A percentile compares a stretch with the other conserved stretches of the same genome.
phyloP scores from a whole-genome alignment of 75 land plant species.

The Isoetes taiwanensis region DNA sequence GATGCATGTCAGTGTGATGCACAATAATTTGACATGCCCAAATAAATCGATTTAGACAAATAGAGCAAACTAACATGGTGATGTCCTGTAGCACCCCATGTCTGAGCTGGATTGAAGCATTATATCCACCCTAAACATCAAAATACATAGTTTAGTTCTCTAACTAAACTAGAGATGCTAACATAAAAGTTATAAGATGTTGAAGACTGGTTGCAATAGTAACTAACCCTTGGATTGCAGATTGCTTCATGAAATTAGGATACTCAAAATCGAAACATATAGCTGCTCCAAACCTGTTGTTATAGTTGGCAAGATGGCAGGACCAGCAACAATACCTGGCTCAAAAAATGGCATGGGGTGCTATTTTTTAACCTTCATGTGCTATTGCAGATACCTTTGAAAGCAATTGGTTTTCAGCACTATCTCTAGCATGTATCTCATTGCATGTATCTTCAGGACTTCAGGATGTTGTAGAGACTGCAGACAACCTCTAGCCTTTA shows the following conservation, averaged over 20 bases:
- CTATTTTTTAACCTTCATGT: conserved; percentile 3
- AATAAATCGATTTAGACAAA: too few relatives aligned
- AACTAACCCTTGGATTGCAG: too few relatives aligned
- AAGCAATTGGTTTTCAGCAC: not conserved
- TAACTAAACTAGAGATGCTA: too few relatives aligned
- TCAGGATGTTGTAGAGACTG: too few relatives aligned
- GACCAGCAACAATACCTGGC: not conserved
- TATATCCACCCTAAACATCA: conserved; percentile 5
- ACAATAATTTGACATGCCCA: too few relatives aligned
- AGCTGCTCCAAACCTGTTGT: conserved; percentile 9
- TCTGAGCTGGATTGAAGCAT: conserved; percentile 11
- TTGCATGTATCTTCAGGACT: too few relatives aligned
- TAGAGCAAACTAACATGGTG: too few relatives aligned
- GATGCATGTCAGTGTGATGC: too few relatives aligned
- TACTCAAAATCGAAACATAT: conserved; percentile 13
- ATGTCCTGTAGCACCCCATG: conserved; percentile 11
- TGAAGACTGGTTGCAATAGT: too few relatives aligned
- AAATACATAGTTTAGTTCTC: not conserved
- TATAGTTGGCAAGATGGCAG: not conserved
- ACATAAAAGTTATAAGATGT: too few relatives aligned
- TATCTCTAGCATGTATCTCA: too few relatives aligned
- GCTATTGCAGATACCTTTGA: not conserved
- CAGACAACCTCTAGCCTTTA: too few relatives aligned
- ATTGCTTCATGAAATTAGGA: conserved; percentile 9
- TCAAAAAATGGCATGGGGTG: conserved; percentile 10